Evolutionary conservation across 768 basidiomycete species (phyloP).

Genomic region (Guyanaporus albipodus): DNA sequence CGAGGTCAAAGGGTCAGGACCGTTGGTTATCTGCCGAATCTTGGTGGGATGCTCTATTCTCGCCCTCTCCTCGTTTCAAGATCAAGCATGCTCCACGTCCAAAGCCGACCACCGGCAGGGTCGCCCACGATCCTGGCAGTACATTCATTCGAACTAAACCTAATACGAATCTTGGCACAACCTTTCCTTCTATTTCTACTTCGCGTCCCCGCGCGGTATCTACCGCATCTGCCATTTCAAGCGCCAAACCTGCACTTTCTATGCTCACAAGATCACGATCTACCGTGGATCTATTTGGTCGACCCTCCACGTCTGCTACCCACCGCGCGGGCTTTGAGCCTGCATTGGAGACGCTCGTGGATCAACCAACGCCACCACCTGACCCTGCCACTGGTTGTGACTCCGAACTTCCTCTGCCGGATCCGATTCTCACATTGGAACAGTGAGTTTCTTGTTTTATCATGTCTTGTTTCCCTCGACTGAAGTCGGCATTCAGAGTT

Average conservation of each 20-base stretch:
- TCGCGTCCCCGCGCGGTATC: slow-evolving; percentile 24
- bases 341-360: slow-evolving; percentile 16
- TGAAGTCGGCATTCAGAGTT: slow-evolving; percentile 41
- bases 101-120: slow-evolving; percentile 17
- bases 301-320: slow-evolving; percentile 3
- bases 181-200: slow-evolving; percentile 8
- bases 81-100: slow-evolving; percentile 35
- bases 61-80: slow-evolving; percentile 71
- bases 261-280: slow-evolving; percentile 22
- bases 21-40: slow-evolving; percentile 72
- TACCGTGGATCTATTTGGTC: slow-evolving; percentile 15
- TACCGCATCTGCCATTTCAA: neutral
- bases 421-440: slow-evolving; percentile 54
- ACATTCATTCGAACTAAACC: slow-evolving; percentile 35
- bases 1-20: slow-evolving; percentile 44
- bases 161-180: neutral
- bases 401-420: slow-evolving; percentile 56
- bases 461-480: neutral
- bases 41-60: slow-evolving; percentile 78
- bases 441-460: slow-evolving; percentile 30
- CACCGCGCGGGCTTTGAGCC: slow-evolving; percentile 13
- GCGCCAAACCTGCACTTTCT: neutral
- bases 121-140: slow-evolving; percentile 48
- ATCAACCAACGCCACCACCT: slow-evolving; percentile 8
- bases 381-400: slow-evolving; percentile 4